Evolutionary conservation across 345 rosid genomes (phyloP).

Genomic region (Salix arbutifolia): DNA sequence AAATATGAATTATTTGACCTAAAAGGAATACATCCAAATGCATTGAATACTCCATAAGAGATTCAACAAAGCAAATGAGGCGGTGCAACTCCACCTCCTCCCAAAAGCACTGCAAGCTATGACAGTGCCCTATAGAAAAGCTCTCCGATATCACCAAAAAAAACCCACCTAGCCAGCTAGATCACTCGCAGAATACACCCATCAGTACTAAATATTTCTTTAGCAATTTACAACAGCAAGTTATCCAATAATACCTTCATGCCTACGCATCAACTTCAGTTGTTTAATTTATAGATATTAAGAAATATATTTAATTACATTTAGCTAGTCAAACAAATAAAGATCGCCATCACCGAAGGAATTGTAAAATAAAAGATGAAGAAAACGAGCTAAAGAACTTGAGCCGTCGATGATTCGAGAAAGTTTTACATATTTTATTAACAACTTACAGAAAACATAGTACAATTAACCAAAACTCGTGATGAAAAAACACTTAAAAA

Average conservation of each 20-base stretch:
- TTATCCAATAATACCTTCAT: too few species aligned
- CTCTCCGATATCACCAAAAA: not conserved
- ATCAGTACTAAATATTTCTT: not conserved
- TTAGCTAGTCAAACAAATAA: not conserved
- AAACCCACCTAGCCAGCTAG: not conserved
- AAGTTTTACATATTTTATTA: conserved; percentile 35
- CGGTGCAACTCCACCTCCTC: conserved; percentile 28
- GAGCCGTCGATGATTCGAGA: conserved; percentile 20
- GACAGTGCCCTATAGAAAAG: conserved; percentile 18
- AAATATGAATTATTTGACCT: conserved; percentile 36
- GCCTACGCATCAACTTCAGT: too few species aligned
- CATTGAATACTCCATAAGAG: conserved; percentile 43
- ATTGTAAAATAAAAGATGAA: not conserved
- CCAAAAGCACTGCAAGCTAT: conserved; percentile 6
- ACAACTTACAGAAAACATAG: conserved; percentile 20
- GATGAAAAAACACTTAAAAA: not conserved
- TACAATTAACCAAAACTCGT: not conserved
- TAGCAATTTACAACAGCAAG: too few species aligned
- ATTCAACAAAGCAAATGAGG: conserved; percentile 20
- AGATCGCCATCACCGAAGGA: not conserved
- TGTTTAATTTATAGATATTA: not conserved
- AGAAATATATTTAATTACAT: not conserved
- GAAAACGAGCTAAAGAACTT: conserved; percentile 14
- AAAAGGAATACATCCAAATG: conserved; percentile 18
- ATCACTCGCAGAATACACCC: not conserved